Evolutionary conservation across 1,139 yeast genomes (phyloP).

Genomic region (Scheffersomyces cryptocercus): DNA sequence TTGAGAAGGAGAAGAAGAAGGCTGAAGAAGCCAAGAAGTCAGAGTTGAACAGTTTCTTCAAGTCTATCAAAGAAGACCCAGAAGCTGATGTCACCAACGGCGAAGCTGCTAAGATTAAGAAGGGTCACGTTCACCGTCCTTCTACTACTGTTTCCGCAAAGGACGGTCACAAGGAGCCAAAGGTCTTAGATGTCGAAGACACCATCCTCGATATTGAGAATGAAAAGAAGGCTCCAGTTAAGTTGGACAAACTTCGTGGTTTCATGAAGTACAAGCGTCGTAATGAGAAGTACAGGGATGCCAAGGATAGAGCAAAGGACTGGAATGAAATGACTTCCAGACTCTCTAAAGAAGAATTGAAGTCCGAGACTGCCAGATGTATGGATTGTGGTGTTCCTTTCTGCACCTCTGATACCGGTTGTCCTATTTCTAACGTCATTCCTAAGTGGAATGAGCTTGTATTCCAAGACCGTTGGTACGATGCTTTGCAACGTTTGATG

Average conservation of each 20-base stretch:
- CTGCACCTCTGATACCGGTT: conserved; percentile 97
- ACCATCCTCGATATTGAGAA: conserved; percentile 69
- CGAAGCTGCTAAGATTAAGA: conserved; percentile 59
- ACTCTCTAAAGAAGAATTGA: conserved; percentile 81
- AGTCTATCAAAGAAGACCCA: conserved; percentile 74
- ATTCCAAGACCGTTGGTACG: conserved; percentile 92
- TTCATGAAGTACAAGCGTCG: conserved; percentile 93
- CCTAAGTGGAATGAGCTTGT: conserved; percentile 98
- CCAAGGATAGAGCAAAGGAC: conserved; percentile 76
- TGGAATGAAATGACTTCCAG: conserved; percentile 91
- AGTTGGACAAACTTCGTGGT: conserved; percentile 82
- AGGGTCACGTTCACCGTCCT: conserved; percentile 40
- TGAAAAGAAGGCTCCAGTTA: conserved; percentile 62
- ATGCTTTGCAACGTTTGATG: conserved; percentile 86
- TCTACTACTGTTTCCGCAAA: conserved; percentile 25
- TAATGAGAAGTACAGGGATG: conserved; percentile 80
- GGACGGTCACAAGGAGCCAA: conserved; percentile 65
- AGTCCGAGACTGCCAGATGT: conserved; percentile 96
- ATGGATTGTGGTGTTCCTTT: conserved; percentile 99
- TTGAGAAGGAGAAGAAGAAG: conserved; percentile 74
- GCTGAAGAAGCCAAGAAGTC: conserved; percentile 67
- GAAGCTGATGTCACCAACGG: conserved; percentile 89
- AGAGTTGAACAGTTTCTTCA: conserved; percentile 58
- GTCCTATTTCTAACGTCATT: conserved; percentile 95
- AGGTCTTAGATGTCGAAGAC: conserved; percentile 87